phyloP scores from a whole-genome alignment of 768 basidiomycete species.

The Clitopilus passeckerianus region DNA sequence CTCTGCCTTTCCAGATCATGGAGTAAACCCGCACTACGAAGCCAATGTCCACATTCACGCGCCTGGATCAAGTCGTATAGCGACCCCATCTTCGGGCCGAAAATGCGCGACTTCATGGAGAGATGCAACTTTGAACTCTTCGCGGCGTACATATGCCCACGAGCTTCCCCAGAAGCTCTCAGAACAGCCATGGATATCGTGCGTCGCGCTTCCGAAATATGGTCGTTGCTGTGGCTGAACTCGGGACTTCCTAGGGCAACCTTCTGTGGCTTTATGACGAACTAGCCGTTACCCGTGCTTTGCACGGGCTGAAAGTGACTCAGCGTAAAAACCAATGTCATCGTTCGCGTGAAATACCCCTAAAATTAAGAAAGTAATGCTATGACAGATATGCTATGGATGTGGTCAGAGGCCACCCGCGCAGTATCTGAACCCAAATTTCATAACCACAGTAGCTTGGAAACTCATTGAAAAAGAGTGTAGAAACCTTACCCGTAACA shows the following conservation, averaged over 20 bases:
- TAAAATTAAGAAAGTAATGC: too few species aligned
- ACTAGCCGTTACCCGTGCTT: too few species aligned
- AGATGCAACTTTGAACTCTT: neutral
- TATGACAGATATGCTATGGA: too few species aligned
- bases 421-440: too few species aligned
- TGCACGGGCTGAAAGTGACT: too few species aligned
- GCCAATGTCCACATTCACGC: neutral
- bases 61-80: neutral
- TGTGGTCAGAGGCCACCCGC: too few species aligned
- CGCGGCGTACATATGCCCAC: neutral
- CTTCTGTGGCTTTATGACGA: neutral
- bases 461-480: too few species aligned
- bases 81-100: neutral
- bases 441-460: too few species aligned
- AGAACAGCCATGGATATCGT: neutral
- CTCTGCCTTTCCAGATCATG: neutral
- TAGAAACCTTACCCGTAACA: too few species aligned
- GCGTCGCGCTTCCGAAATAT: neutral
- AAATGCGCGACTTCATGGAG: neutral
- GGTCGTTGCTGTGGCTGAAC: too few species aligned
- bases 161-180: neutral
- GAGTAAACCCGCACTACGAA: neutral
- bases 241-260: neutral
- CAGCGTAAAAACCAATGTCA: too few species aligned
- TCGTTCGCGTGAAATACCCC: too few species aligned